Conservation (phyloP, 78 protist genomes). For the Dictyostelium firmibasis region DNA sequence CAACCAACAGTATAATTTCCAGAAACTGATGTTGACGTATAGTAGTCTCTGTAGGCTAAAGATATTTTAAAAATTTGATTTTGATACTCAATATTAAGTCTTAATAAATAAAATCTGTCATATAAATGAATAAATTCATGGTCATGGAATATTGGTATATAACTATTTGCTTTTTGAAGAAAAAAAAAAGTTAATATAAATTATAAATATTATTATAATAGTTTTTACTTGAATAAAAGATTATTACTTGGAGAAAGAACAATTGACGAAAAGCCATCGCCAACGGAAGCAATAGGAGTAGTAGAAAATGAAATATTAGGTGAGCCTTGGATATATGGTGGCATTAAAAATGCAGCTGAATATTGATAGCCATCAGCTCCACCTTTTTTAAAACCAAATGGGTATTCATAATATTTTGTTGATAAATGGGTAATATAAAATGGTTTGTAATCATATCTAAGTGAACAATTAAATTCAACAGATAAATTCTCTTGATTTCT, state of each 20-base stretch:
- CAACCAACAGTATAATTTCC: not conserved
- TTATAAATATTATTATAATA: too few relatives aligned
- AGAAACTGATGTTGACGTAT: not conserved
- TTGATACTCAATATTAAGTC: not conserved
- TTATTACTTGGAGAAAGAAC: too few relatives aligned
- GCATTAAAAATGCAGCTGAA: not conserved
- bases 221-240: too few relatives aligned
- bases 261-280: not conserved
- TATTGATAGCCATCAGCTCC: not conserved
- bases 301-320: not conserved
- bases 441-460: not conserved
- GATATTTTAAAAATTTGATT: not conserved
- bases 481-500: too few relatives aligned
- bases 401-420: not conserved
- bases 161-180: not conserved
- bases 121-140: not conserved
- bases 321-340: not conserved
- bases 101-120: not conserved
- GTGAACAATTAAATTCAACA: not conserved
- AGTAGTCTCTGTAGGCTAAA: not conserved
- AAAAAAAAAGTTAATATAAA: not conserved
- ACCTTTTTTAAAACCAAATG: not conserved
- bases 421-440: not conserved
- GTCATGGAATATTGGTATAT: not conserved
- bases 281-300: not conserved